phyloP scores from a whole-genome alignment of 2,329 filamentous ascomycete species.

The Neurospora sp. region DNA sequence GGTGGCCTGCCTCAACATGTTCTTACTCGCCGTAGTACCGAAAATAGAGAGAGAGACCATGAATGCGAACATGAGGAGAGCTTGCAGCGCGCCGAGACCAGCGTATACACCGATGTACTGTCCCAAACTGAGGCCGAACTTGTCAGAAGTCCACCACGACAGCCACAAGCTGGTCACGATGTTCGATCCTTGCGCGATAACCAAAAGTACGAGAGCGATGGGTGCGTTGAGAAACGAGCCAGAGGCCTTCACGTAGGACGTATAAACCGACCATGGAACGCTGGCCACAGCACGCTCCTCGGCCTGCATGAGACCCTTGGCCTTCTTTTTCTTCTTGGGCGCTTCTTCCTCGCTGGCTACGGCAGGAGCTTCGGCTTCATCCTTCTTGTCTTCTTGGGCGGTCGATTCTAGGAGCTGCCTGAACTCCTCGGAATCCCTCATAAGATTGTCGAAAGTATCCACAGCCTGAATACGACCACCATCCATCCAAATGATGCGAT shows the following conservation, averaged over 20 bases:
- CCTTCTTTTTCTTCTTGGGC: conserved; percentile 44
- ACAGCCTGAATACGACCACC: conserved; percentile 73
- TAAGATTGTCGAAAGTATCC: conserved; percentile 83
- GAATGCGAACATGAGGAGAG: conserved; percentile 69
- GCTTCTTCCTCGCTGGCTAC: conserved; percentile 28
- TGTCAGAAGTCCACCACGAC: conserved; percentile 82
- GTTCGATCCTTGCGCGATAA: conserved; percentile 71
- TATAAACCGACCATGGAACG: conserved; percentile 72
- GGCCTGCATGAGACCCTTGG: conserved; percentile 58
- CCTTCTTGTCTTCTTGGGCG: conserved; percentile 57
- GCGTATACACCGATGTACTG: conserved; percentile 66
- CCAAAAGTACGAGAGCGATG: conserved; percentile 50
- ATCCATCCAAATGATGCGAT: conserved; percentile 90
- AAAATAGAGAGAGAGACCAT: conserved; percentile 67
- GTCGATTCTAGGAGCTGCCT: conserved; percentile 77
- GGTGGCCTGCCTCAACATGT: conserved; percentile 73
- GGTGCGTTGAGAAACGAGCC: conserved; percentile 61
- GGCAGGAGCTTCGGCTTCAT: conserved; percentile 35
- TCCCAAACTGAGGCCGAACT: conserved; percentile 57
- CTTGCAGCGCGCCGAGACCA: conserved; percentile 60
- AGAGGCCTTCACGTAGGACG: conserved; percentile 65
- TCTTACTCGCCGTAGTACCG: conserved; percentile 72
- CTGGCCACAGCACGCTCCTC: conserved; percentile 62
- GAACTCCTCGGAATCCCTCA: conserved; percentile 69
- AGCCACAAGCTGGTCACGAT: conserved; percentile 87